Base-by-base conservation (phyloP, 2,329 filamentous ascomycete species). In the Leptographium flavum region DNA sequence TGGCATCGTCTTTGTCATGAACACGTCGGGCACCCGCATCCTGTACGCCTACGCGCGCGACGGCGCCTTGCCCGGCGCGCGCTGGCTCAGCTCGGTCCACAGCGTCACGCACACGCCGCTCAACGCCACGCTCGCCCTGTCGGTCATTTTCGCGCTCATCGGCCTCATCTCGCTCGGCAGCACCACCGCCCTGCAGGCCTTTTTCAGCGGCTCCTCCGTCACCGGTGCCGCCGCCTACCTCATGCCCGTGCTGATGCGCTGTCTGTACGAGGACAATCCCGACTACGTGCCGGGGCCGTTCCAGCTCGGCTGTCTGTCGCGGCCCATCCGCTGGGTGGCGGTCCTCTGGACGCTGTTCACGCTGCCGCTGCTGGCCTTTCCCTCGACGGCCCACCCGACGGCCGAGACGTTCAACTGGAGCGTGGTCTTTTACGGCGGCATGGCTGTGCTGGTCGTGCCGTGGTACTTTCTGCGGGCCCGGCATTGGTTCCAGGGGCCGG, bases 1-100 rank as follows among this genome's bases (percentile, higher is more conserved):
- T 39, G 45, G 45, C 28, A 39, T 46, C 30, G 45, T 46, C 28
- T 46, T 46, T 11, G 45, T 46, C 15, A 46, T 43, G 39, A 46
- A 46, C 40, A 46, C 45, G 3, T 39, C 45, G 1, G 45, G 45
- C n/a, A 43, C 45, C 4, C 45, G 45, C 15, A 46, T 46, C 11
- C 43, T 38, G 17, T 46, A 10, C 10, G 45, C 45, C 8, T 46
- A 46, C 32, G 45, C 45, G 4, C 45, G 45, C 13, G 45, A 46
- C 25, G 45, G 45, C 13, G 45, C 45, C 6, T 27, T 46, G 21
- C 45, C 45, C 5, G 43, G 21, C 31, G 25, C 39, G 4, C 27
- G 27, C 7, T 46, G 21, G 19, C 45, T 46, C 4, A 46, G 45
- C 19, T 33, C 39, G 5, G 30, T 46, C 27, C 43, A 46, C 28